A percentile compares a stretch with the other conserved stretches of the same genome.
Conservation (phyloP, 2,329 filamentous ascomycete species). For the Xylaria sp. region DNA sequence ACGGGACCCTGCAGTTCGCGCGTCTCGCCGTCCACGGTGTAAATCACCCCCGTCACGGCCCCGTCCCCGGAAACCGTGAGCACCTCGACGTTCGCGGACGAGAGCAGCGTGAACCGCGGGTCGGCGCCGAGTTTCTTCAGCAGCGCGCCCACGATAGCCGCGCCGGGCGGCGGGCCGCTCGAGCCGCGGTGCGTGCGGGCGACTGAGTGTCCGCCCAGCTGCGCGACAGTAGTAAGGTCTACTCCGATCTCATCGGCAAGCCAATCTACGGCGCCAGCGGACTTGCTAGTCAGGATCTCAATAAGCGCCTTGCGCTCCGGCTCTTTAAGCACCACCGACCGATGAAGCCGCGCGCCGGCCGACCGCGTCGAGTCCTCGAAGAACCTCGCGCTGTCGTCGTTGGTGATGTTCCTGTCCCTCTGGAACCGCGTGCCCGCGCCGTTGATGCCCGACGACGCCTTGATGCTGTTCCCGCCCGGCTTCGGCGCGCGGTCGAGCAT, state of each 20-base stretch:
- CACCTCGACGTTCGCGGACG: conserved; percentile 62
- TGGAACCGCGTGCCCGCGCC: conserved; percentile 69
- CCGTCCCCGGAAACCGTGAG: conserved; percentile 49
- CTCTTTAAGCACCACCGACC: conserved; percentile 4
- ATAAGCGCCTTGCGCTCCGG: conserved; percentile 58
- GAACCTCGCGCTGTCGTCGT: conserved; percentile 63
- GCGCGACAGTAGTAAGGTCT: conserved; percentile 66
- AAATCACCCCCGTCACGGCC: conserved; percentile 64
- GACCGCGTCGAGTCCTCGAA: conserved; percentile 61
- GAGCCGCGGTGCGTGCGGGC: conserved; percentile 67
- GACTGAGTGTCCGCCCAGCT: conserved; percentile 67
- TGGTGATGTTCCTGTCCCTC: conserved; percentile 53
- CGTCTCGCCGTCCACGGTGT: conserved; percentile 49
- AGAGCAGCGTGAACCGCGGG: conserved; percentile 62
- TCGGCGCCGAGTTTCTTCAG: conserved; percentile 61
- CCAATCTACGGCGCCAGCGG: conserved; percentile 63
- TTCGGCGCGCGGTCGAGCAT: conserved; percentile 69
- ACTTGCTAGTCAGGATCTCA: conserved; percentile 57
- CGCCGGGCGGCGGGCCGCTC: conserved; percentile 66
- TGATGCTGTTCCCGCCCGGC: conserved; percentile 72
- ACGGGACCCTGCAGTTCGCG: conserved; percentile 62
- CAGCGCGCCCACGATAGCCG: conserved; percentile 65
- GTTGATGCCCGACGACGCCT: conserved; percentile 74
- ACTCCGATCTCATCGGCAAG: conserved; percentile 66
- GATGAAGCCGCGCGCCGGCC: conserved; percentile 59